These are phyloP conservation scores for Apiotrichum akiyoshidainum DNA, from an alignment of 1,284 basidiomycete genomes.

Conservation along the genomic window DNA sequence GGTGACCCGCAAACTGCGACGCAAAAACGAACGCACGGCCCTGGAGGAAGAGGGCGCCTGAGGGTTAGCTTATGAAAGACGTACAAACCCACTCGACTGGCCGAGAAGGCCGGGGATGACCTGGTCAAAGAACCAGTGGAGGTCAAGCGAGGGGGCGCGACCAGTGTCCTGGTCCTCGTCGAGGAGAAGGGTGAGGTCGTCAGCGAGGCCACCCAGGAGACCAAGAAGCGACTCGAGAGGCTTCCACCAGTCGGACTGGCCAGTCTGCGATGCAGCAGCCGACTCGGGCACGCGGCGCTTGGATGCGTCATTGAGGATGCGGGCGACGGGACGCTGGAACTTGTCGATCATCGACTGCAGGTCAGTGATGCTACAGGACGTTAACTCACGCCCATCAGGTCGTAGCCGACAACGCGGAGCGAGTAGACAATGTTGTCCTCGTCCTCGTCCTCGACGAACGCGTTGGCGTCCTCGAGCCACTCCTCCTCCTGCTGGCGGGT, in stretches of 20 bases:
- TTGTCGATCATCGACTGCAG: constrained; percentile 69
- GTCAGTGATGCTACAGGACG: constrained; percentile 6
- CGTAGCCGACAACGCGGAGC: constrained; percentile 77
- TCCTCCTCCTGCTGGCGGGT: constrained; percentile 77
- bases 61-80: no score
- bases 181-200: constrained; percentile 69
- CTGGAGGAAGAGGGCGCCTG: constrained; percentile 84
- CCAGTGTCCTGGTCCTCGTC: constrained; percentile 67
- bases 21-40: constrained; percentile 93
- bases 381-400: constrained; percentile 67
- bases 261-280: constrained; percentile 30
- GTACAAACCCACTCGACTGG: constrained; percentile 28
- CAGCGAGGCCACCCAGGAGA: constrained; percentile 76
- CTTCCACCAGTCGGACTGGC: constrained; percentile 63
- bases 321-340: constrained; percentile 59
- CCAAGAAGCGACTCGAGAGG: constrained; percentile 79
- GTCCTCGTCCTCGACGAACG: constrained; percentile 91
- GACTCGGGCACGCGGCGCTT: constrained; percentile 51
- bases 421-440: constrained; percentile 82
- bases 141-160: constrained; percentile 65
- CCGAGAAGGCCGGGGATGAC: constrained; percentile 73
- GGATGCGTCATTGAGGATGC: constrained; percentile 61
- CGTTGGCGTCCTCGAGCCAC: constrained; percentile 83
- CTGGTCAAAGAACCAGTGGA: constrained; percentile 69
- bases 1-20: constrained; percentile 74